phyloP scores from a whole-genome alignment of 129 eudicot genomes.

The Scalesia atractyloides region DNA sequence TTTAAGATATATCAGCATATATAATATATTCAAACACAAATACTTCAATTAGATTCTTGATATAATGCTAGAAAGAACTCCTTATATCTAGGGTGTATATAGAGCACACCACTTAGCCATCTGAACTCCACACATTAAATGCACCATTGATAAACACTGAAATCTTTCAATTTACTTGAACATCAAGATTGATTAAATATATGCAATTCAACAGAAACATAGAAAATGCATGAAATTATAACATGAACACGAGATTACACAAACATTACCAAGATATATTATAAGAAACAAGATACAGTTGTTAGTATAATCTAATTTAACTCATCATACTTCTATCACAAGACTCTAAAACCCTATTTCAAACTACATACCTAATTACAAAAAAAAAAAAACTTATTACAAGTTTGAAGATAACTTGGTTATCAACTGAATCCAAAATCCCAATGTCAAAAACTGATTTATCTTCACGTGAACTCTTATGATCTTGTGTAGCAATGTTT shows the following conservation, averaged over 20 bases:
- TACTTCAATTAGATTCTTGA: background rate
- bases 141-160: no score
- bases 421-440: conserved; percentile 65
- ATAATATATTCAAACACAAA: background rate
- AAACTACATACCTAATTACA: conserved; percentile 40
- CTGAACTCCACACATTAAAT: no score
- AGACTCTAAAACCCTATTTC: conserved; percentile 22
- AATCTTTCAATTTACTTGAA: background rate
- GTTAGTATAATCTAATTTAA: conserved; percentile 27
- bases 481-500: conserved; percentile 51
- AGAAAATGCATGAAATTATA: conserved; percentile 12
- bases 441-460: conserved; percentile 44
- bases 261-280: conserved; percentile 27
- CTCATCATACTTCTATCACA: conserved; percentile 28
- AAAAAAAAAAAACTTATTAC: conserved; percentile 38
- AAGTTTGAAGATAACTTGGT: conserved; percentile 59
- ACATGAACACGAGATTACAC: conserved; percentile 2
- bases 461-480: conserved; percentile 30
- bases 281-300: conserved; percentile 23
- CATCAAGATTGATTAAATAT: background rate
- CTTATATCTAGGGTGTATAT: no score
- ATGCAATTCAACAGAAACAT: background rate
- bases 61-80: no score
- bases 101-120: no score
- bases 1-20: background rate